These are phyloP conservation scores for Eudorina sp. DNA, from an alignment of 139 green algal genomes.

Conservation along the genomic window DNA sequence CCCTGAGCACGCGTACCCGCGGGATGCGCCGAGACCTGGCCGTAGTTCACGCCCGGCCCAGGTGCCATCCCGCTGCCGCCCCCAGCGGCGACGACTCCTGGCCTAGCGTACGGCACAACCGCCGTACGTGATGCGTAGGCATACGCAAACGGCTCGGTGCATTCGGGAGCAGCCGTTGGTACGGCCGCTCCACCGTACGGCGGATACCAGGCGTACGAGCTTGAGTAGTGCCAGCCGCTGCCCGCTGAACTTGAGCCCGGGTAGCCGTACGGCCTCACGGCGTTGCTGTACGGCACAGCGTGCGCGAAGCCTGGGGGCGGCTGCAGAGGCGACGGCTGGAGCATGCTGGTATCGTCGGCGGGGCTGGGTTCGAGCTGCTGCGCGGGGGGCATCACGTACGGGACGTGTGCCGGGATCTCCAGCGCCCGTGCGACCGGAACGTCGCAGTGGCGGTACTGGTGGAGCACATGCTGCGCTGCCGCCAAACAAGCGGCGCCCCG, in stretches of 20 bases:
- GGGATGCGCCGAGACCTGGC: background rate
- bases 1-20: background rate
- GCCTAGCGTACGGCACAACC: background rate
- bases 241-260: background rate
- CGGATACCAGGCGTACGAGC: constrained; percentile 16
- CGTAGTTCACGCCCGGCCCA: background rate
- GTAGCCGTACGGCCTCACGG: background rate
- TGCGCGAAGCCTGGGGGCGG: background rate
- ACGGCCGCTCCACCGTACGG: background rate
- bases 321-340: constrained; percentile 4
- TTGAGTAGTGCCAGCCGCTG: background rate
- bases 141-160: constrained; percentile 11
- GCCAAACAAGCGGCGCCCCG: too few species aligned
- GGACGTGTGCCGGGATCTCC: background rate
- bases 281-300: background rate
- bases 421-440: background rate
- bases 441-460: background rate
- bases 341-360: background rate
- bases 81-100: background rate
- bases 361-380: background rate
- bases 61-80: background rate
- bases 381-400: background rate
- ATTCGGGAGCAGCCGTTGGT: background rate
- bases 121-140: background rate
- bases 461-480: too few species aligned